phyloP scores from a whole-genome alignment of 345 rosid genomes.

The Lagerstroemia speciosa region DNA sequence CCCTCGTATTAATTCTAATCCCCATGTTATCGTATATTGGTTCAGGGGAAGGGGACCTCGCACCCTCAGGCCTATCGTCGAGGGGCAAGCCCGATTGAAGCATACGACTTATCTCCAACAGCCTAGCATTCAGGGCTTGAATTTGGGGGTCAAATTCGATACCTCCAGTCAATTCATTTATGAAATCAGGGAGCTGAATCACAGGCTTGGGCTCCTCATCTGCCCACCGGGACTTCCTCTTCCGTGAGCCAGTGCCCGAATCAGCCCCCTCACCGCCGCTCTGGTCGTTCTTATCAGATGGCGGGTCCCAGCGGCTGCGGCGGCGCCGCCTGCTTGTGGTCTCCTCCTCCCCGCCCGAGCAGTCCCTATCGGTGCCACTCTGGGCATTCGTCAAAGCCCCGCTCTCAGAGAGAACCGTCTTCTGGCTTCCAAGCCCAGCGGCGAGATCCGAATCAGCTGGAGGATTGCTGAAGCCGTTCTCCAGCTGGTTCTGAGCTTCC shows the following conservation, averaged over 20 bases:
- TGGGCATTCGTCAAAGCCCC: slow-evolving; percentile 43
- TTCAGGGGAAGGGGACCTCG: slow-evolving; percentile 93
- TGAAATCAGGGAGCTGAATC: slow-evolving; percentile 85
- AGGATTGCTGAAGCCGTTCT: slow-evolving; percentile 3
- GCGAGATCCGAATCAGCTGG: slow-evolving; percentile 4
- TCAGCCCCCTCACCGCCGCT: slow-evolving; percentile 26
- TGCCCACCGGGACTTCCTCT: slow-evolving; percentile 91
- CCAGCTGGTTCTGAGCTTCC: slow-evolving; percentile 3
- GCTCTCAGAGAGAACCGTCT: slow-evolving; percentile 47
- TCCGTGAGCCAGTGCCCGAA: slow-evolving; percentile 42
- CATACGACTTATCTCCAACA: slow-evolving; percentile 72
- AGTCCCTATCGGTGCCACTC: slow-evolving; percentile 58
- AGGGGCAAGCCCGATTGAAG: slow-evolving; percentile 72
- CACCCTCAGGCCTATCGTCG: slow-evolving; percentile 85
- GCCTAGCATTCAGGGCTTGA: slow-evolving; percentile 75
- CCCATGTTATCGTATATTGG: slow-evolving; percentile 94
- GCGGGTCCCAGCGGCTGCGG: slow-evolving; percentile 88
- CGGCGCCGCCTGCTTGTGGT: slow-evolving; percentile 60
- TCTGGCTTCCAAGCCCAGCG: slow-evolving; percentile 20
- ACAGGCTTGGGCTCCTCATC: slow-evolving; percentile 83
- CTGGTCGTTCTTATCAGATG: slow-evolving; percentile 27
- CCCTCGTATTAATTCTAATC: slow-evolving; percentile 77
- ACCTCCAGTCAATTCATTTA: slow-evolving; percentile 85
- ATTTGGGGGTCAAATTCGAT: slow-evolving; percentile 92
- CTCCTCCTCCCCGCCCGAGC: slow-evolving; percentile 87